Evolutionary conservation across 1,284 basidiomycete genomes (phyloP), one percentile per base, ranked within the genome.

Genomic region (Cronartium ribicola): DNA sequence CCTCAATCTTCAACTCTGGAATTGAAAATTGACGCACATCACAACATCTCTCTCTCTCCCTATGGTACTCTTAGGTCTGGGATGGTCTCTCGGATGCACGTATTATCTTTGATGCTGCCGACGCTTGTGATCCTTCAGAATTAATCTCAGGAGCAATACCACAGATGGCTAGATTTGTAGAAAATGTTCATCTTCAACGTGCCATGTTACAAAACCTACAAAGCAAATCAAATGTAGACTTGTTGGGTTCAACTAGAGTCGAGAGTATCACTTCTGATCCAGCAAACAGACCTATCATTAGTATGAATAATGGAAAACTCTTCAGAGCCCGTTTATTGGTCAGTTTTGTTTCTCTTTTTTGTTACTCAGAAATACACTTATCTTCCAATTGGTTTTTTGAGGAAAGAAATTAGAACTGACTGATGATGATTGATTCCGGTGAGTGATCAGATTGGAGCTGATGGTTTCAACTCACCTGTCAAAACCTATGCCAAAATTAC

Each of bases 381-480:
- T 17, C 66, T 3, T 29, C 13, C 6, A 48, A 29, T 55, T 46
- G 10, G 11, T 46, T 3, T n/a, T 46, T 46, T 46, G 44, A 46
- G 11, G 11, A 3, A 11, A 46, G n/a, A 46, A n/a, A 46, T n/a
- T 46, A 1, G 11, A 46, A 11, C 11, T 46, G 44, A 46, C n/a
- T 46, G 44, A 46, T 46, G 44, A 46, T 55, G 51, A 55, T 55
- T n/a, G 51, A n/a, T 55, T 55, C 11, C 6, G 6, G n/a, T 39
- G 46, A 78, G 48, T 73, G 55, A 75, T 78, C 78, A 94, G 89
- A 87, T 98, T 55, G 95, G 96, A 29, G 96, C 96, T 6, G 96
- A 98, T 79, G 96, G 96, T 0, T 88, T 88, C 79, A 94, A 94
- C 80, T 97, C 94, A 0, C 95, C 95, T 7, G 96, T 98, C 17